Percentiles rank a stretch among this genome's conserved stretches.
These are phyloP conservation scores for Lachnellula willkommii DNA, from an alignment of 2,329 filamentous ascomycete genomes.

Conservation along the genomic window DNA sequence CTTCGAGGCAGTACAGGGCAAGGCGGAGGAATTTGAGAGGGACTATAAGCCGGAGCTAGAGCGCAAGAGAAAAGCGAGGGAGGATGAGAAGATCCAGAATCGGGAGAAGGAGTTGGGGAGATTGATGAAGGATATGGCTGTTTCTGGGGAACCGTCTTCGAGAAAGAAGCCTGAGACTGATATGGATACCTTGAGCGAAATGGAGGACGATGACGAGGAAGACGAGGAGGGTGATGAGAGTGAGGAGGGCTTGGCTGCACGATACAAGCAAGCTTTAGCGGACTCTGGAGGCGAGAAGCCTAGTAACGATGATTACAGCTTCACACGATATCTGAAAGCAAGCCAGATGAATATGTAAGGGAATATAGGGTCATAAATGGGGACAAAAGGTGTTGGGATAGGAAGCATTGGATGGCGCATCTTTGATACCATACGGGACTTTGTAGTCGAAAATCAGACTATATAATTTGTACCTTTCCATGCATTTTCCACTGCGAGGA, in stretches of 20 bases:
- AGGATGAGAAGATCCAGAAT: conserved; percentile 64
- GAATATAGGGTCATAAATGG: neutral
- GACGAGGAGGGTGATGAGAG: conserved; percentile 50
- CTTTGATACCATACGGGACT: conserved; percentile 24
- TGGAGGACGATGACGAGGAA: conserved; percentile 46
- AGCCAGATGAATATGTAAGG: conserved; percentile 31
- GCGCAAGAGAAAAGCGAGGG: conserved; percentile 66
- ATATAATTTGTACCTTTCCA: neutral
- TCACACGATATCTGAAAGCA: conserved; percentile 30
- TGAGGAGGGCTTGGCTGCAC: conserved; percentile 54
- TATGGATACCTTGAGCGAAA: conserved; percentile 32
- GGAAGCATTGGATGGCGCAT: conserved; percentile 30
- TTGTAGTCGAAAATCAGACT: neutral
- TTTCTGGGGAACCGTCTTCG: conserved; percentile 41
- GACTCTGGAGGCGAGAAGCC: conserved; percentile 38
- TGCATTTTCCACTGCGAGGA: neutral
- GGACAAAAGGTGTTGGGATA: conserved; percentile 16
- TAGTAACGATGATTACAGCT: conserved; percentile 31
- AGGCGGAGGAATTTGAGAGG: conserved; percentile 78
- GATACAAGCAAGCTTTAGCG: conserved; percentile 73
- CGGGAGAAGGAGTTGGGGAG: conserved; percentile 80
- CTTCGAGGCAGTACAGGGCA: conserved; percentile 81
- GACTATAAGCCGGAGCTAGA: conserved; percentile 94
- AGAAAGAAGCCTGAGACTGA: conserved; percentile 31
- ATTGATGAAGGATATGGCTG: conserved; percentile 89